Evolutionary conservation across 116 monocot genomes (phyloP).

Genomic region (Dioscorea cayenensis): DNA sequence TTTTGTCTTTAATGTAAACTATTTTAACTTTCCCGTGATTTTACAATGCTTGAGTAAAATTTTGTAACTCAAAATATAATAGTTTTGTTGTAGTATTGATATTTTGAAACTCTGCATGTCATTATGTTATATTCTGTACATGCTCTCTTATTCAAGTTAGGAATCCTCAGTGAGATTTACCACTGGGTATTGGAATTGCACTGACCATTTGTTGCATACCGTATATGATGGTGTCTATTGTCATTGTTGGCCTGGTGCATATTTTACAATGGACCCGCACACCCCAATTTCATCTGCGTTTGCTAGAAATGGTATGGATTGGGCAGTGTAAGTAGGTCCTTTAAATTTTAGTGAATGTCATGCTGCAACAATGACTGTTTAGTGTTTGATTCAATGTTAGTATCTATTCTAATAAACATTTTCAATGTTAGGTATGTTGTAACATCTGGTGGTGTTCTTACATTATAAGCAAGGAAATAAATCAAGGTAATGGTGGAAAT

Average conservation of each 20-base stretch:
- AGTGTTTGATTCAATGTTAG: background rate
- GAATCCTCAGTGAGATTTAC: slow-evolving; percentile 90
- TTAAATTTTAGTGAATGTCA: background rate
- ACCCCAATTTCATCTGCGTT: slow-evolving; percentile 96
- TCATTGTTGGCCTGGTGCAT: slow-evolving; percentile 91
- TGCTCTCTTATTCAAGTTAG: slow-evolving; percentile 51
- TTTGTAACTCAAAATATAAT: no score
- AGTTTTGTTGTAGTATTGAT: no score
- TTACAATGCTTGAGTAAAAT: no score
- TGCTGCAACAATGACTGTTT: background rate
- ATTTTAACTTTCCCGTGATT: no score
- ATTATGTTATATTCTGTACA: background rate
- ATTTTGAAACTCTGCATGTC: background rate
- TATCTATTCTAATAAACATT: background rate
- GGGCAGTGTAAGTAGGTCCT: slow-evolving; percentile 65
- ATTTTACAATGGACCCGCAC: slow-evolving; percentile 94
- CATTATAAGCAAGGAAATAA: slow-evolving; percentile 54
- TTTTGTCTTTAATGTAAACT: background rate
- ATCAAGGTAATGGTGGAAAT: slow-evolving; percentile 26
- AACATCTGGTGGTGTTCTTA: slow-evolving; percentile 78
- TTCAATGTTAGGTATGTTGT: slow-evolving; percentile 63
- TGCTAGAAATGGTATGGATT: slow-evolving; percentile 75
- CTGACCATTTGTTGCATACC: slow-evolving; percentile 73
- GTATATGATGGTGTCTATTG: slow-evolving; percentile 93
- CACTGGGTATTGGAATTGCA: slow-evolving; percentile 71